Conservation (phyloP, 2,329 filamentous ascomycete species). For the Rhynchosporium secalis region DNA sequence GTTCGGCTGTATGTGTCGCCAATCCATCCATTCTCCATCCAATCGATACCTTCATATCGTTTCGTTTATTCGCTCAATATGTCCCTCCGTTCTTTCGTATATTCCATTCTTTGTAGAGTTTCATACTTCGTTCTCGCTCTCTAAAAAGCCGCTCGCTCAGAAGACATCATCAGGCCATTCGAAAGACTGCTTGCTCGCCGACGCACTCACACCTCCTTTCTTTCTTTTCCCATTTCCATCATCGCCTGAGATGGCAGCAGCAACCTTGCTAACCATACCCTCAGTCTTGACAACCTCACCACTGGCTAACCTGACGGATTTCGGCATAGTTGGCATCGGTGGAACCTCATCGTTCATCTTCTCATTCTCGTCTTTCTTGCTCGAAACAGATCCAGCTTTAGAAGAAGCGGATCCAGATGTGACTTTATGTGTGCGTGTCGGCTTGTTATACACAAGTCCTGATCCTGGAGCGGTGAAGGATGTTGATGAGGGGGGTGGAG, state of each 20-base stretch:
- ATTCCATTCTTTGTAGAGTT: too few relatives aligned
- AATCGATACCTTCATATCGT: not conserved
- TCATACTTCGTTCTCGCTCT: too few relatives aligned
- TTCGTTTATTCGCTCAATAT: not conserved
- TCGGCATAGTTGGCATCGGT: conserved; percentile 35
- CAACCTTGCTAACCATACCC: conserved; percentile 2
- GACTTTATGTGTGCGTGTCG: conserved; percentile 3
- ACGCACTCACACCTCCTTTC: conserved; percentile 4
- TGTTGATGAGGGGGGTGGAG: conserved; percentile 25
- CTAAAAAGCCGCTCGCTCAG: conserved; percentile 28
- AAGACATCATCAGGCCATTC: conserved; percentile 48
- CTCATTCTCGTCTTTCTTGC: conserved; percentile 13
- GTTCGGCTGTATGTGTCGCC: not conserved
- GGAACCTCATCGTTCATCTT: conserved; percentile 23
- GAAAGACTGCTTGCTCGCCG: conserved; percentile 36
- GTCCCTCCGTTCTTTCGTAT: too few relatives aligned
- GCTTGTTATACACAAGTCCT: conserved; percentile 19
- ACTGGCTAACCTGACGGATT: conserved; percentile 28
- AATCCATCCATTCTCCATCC: not conserved
- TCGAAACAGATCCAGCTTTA: not conserved
- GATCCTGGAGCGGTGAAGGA: conserved; percentile 15
- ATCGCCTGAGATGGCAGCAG: conserved; percentile 9
- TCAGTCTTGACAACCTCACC: conserved; percentile 30
- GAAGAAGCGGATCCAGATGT: not conserved
- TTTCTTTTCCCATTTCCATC: not conserved